Percentiles rank a stretch among this genome's conserved stretches.
Conservation (phyloP, 163 green algal genomes). For the Trebouxia gelatinosa region DNA sequence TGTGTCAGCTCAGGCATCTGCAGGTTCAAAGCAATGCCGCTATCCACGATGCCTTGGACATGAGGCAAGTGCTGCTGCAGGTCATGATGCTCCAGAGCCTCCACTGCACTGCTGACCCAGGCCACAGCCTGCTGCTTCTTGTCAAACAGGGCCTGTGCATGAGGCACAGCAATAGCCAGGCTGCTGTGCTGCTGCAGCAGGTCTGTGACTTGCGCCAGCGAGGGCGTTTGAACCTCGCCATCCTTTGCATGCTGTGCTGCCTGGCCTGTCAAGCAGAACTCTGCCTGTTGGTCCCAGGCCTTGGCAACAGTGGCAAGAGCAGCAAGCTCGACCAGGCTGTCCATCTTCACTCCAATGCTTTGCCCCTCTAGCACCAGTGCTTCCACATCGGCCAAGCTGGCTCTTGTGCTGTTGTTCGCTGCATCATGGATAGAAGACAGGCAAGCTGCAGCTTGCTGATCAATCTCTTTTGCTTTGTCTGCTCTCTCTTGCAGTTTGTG, state of each 20-base stretch:
- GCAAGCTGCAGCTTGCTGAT: conserved; percentile 10
- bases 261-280: conserved; percentile 26
- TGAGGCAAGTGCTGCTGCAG: background rate
- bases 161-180: background rate
- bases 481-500: conserved; percentile 11
- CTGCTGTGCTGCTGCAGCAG: background rate
- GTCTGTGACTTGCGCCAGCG: background rate
- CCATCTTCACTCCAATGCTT: conserved; percentile 33
- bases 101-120: background rate
- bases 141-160: background rate
- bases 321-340: conserved; percentile 31
- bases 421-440: too few relatives aligned
- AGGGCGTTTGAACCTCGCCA: background rate
- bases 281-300: conserved; percentile 22
- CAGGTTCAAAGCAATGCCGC: background rate
- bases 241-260: background rate
- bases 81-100: background rate
- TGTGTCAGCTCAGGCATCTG: conserved; percentile 28
- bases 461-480: conserved; percentile 3
- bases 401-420: background rate
- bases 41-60: background rate
- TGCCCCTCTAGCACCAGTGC: conserved; percentile 31
- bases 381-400: background rate
- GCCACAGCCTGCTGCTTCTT: background rate
- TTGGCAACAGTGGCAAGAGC: background rate